Percentiles rank a stretch among this genome's conserved stretches.
Conservation (phyloP, 345 rosid species). For the Geranium rotundifolium region DNA sequence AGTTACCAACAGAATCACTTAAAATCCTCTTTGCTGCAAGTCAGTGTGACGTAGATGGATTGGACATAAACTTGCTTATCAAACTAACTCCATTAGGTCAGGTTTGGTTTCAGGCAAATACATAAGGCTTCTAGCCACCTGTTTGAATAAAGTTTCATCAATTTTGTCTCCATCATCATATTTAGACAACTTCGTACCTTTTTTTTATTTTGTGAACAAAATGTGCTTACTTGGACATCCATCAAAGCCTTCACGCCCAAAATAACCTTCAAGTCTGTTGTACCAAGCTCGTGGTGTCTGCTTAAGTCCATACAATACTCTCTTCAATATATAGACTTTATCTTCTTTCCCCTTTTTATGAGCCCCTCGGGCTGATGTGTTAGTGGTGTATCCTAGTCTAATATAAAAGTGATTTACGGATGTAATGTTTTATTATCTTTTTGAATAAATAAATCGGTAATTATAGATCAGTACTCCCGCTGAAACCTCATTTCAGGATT, state of each 20-base stretch:
- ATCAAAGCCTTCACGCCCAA: background rate
- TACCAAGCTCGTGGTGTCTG: background rate
- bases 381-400: no score
- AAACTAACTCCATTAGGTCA: background rate
- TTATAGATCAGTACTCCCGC: no score
- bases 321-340: conserved; percentile 2
- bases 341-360: background rate
- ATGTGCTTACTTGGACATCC: background rate
- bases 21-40: no score
- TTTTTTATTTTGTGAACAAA: background rate
- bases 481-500: no score
- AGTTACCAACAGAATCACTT: no score
- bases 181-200: background rate
- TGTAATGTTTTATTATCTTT: no score
- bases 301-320: background rate
- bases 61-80: background rate
- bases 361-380: no score
- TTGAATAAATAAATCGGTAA: no score
- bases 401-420: no score
- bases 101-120: conserved; percentile 4
- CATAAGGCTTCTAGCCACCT: conserved; percentile 1
- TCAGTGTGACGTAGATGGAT: background rate
- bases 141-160: background rate
- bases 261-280: conserved; percentile 2
- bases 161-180: background rate